Evolutionary conservation across 2,329 filamentous ascomycete species (phyloP), one percentile per base, ranked within the genome.

Genomic region (Aspergillus alliaceus): DNA sequence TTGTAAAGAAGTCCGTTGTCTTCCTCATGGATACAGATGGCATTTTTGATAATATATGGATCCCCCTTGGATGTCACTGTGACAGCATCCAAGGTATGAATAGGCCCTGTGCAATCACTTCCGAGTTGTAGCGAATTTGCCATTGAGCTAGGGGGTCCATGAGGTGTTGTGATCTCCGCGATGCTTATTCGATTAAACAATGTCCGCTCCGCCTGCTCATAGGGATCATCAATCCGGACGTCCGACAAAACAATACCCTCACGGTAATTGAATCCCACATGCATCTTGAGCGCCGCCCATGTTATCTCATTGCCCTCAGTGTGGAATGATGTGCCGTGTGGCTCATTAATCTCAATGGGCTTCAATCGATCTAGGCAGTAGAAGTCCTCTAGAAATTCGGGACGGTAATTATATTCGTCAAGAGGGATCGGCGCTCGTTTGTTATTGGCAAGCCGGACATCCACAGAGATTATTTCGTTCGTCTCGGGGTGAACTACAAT

Each of bases 161-260:
- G 69, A 24, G 67, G 67, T 6, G 68, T 66, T 18, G 68, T n/a
- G 22, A 42, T 42, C 7, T 42, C 39, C 64, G 67, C 66, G n/a
- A 69, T 58, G 37, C 64, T 66, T 49, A 69, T 64, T 44, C 67
- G 67, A 62, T 69, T 66, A 58, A 69, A 69, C 4, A 69, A 61
- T 11, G 61, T 69, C n/a, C 66, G 64, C 54, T 69, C 67, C 15
- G 66, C 60, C 32, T 68, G 60, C 51, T 69, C 65, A 50, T 67
- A 67, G 59, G 66, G 67, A 53, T 69, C 67, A 50, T 67, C 61
- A 11, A 66, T 57, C 34, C 66, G 65, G 9, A 69, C 58, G 27
- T 85, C 77, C 56, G 83, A 82, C 15, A 85, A 69, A 6, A 85
- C 82, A 72, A 84, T 82, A 48, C 83, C 82, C 64, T 85, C 79